Percentiles rank a stretch among this genome's conserved stretches.
phyloP scores from a whole-genome alignment of 2,329 filamentous ascomycete genomes.

The Acarospora socialis region DNA sequence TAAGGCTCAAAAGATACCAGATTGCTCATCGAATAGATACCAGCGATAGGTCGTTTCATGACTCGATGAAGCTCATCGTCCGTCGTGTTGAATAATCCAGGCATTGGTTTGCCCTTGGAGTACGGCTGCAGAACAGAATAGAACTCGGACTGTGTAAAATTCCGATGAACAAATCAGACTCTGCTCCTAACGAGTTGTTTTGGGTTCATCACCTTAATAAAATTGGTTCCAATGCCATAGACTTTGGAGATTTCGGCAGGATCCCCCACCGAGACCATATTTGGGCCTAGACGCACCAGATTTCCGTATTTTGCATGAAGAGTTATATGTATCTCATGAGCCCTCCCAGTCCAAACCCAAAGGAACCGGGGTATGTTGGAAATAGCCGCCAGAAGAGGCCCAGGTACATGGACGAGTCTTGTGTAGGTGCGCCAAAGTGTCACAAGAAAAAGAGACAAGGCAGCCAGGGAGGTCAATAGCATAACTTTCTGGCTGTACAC shows the following conservation, averaged over 20 bases:
- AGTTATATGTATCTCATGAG: slow-evolving; percentile 15
- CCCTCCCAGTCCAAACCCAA: slow-evolving; percentile 15
- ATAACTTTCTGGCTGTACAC: too few relatives aligned
- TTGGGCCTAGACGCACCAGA: slow-evolving; percentile 20
- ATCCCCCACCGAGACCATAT: slow-evolving; percentile 19
- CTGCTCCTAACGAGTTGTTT: neutral
- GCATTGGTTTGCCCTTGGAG: slow-evolving; percentile 17
- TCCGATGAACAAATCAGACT: neutral
- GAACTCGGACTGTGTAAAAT: slow-evolving; percentile 18
- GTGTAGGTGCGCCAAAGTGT: too few relatives aligned
- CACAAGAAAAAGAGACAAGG: too few relatives aligned
- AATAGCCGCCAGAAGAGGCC: slow-evolving; percentile 17
- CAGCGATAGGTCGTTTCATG: slow-evolving; percentile 26
- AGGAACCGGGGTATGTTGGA: slow-evolving; percentile 18
- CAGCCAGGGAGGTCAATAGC: too few relatives aligned
- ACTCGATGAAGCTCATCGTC: slow-evolving; percentile 29
- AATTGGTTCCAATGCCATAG: slow-evolving; percentile 11
- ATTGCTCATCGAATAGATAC: slow-evolving; percentile 28
- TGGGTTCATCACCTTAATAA: slow-evolving; percentile 7
- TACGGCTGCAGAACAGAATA: slow-evolving; percentile 20
- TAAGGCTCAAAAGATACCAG: slow-evolving; percentile 27
- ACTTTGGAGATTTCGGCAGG: slow-evolving; percentile 14
- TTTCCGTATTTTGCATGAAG: slow-evolving; percentile 19
- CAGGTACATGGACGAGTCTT: slow-evolving; percentile 28
- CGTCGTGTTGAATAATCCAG: slow-evolving; percentile 25